Percentiles rank a stretch among this genome's conserved stretches.
phyloP scores from a whole-genome alignment of 2,329 filamentous ascomycete species.

The Rhynchosporium graminicola region DNA sequence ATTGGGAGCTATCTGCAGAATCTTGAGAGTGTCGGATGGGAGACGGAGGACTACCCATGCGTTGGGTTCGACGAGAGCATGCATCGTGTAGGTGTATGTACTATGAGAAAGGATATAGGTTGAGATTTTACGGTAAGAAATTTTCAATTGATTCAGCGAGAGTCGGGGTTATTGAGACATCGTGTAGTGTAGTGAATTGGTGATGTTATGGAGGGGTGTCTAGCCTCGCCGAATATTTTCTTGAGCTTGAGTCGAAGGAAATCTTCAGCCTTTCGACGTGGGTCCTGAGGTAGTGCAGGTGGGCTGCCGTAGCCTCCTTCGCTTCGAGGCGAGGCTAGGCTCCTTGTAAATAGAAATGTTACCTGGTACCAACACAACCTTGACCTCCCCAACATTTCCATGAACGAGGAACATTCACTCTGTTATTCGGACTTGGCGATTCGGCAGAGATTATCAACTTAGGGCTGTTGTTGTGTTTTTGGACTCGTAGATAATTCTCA shows the following conservation, averaged over 20 bases:
- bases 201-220: background rate
- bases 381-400: no score
- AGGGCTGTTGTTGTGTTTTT: no score
- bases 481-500: no score
- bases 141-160: background rate
- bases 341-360: background rate
- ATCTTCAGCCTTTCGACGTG: constrained; percentile 14
- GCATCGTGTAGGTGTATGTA: constrained; percentile 31
- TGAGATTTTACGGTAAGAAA: background rate
- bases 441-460: no score
- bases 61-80: constrained; percentile 53
- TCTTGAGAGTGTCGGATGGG: constrained; percentile 57
- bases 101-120: no score
- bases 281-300: background rate
- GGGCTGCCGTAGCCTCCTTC: background rate
- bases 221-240: constrained; percentile 24
- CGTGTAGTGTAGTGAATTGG: background rate
- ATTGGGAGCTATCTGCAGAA: constrained; percentile 60
- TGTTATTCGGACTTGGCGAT: no score
- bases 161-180: background rate
- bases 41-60: constrained; percentile 61
- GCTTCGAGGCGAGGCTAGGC: background rate
- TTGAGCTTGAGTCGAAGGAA: background rate
- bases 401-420: no score
- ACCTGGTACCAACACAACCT: no score